Conservation (phyloP, 495 filamentous ascomycete genomes). For the Xylaria venustula region DNA sequence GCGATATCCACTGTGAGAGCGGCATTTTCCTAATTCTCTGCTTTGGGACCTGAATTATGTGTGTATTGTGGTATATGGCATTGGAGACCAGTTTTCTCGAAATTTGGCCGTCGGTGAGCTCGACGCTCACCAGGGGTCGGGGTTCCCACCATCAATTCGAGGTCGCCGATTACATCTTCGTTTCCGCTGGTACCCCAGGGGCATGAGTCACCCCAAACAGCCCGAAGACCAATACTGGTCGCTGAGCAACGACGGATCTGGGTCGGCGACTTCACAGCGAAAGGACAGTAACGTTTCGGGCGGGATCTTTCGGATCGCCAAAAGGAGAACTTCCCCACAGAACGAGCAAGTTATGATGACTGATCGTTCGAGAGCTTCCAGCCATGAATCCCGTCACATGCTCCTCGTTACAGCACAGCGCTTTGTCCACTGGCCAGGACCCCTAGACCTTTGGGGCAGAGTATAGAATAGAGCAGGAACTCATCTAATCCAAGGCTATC, state of each 20-base stretch:
- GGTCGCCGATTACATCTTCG: conserved; percentile 1
- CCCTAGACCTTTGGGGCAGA: no score
- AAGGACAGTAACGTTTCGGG: neutral
- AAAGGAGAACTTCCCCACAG: neutral
- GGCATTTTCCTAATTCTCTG: neutral
- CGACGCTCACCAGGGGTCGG: no score
- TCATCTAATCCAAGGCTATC: no score
- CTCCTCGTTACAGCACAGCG: neutral
- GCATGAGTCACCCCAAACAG: neutral
- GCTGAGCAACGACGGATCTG: neutral
- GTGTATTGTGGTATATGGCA: no score
- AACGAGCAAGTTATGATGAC: conserved; percentile 5
- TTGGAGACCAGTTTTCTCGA: no score
- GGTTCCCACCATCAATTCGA: neutral
- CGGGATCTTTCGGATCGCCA: neutral
- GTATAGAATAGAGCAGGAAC: no score
- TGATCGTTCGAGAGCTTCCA: neutral
- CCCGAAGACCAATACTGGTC: neutral
- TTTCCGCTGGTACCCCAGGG: neutral
- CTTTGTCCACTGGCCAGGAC: no score
- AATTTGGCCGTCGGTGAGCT: neutral
- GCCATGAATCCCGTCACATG: neutral
- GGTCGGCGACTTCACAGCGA: no score
- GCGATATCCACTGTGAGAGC: neutral
- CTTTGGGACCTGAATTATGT: neutral